phyloP scores from a whole-genome alignment of 2,329 filamentous ascomycete genomes.

The Diplocarpon mali region DNA sequence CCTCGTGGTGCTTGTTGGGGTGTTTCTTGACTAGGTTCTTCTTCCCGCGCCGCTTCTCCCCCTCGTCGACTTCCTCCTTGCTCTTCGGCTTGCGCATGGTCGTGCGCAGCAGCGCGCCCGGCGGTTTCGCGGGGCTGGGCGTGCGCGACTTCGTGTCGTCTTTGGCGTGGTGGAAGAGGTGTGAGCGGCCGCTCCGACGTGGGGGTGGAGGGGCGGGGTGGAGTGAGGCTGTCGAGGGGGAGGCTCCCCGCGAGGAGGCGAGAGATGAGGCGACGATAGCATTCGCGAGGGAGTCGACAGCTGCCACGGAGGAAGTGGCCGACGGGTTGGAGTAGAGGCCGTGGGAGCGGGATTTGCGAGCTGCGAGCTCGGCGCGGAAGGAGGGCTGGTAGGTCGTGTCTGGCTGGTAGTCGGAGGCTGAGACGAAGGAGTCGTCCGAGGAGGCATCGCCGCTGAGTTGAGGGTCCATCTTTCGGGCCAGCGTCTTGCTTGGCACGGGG shows the following conservation, averaged over 20 bases:
- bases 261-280: constrained; percentile 68
- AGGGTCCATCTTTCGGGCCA: constrained; percentile 1
- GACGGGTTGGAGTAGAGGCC: constrained; percentile 10
- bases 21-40: constrained; percentile 54
- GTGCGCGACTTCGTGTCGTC: constrained; percentile 24
- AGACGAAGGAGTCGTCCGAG: constrained; percentile 27
- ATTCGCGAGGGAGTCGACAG: constrained; percentile 55
- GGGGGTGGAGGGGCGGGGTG: constrained; percentile 24
- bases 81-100: constrained; percentile 45
- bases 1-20: constrained; percentile 63
- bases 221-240: constrained; percentile 24
- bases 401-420: constrained; percentile 20
- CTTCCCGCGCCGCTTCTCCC: constrained; percentile 38
- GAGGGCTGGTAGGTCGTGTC: constrained; percentile 14
- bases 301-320: constrained; percentile 28
- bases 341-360: constrained; percentile 11
- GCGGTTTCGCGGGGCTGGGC: constrained; percentile 28
- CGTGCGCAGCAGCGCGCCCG: constrained; percentile 31
- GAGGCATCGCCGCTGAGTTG: constrained; percentile 15
- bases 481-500: constrained; percentile 5
- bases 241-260: constrained; percentile 46
- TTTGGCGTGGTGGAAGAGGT: constrained; percentile 26
- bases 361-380: constrained; percentile 20
- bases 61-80: constrained; percentile 43
- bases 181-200: constrained; percentile 19